Conservation (phyloP, 2,329 filamentous ascomycete genomes). For the Colletotrichum navitas region DNA sequence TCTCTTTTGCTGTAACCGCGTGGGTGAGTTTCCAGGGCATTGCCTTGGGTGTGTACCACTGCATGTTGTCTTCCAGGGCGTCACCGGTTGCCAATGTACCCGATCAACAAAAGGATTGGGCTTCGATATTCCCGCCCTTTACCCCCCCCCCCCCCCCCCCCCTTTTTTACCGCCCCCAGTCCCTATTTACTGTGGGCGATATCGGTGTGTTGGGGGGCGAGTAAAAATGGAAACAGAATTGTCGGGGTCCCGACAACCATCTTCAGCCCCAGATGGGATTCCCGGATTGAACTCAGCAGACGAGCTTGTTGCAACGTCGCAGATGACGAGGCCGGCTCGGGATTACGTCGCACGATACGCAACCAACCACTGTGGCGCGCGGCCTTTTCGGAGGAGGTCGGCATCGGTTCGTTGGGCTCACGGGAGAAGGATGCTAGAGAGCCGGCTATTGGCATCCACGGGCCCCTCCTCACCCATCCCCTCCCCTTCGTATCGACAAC, state of each 20-base stretch:
- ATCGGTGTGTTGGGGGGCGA: neutral
- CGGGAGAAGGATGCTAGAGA: neutral
- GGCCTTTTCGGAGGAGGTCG: too few species aligned
- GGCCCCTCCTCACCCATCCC: too few species aligned
- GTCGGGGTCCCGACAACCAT: constrained; percentile 2
- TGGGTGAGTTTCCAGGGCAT: neutral
- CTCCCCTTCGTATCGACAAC: neutral
- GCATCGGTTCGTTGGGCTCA: constrained; percentile 7
- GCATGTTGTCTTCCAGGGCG: constrained; percentile 28
- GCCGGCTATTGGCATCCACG: neutral
- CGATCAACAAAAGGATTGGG: constrained; percentile 22
- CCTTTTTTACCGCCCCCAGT: neutral
- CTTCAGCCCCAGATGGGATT: constrained; percentile 1
- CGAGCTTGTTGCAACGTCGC: constrained; percentile 30
- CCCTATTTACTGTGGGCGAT: neutral
- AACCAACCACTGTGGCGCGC: constrained; percentile 8
- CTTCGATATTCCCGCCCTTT: constrained; percentile 4
- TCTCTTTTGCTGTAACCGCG: neutral
- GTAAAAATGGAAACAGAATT: neutral
- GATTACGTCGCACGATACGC: constrained; percentile 1
- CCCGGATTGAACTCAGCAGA: neutral
- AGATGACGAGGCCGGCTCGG: constrained; percentile 15
- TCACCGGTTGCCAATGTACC: neutral
- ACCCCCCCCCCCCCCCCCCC: constrained; percentile 16
- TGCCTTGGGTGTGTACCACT: constrained; percentile 18